Conservation (phyloP, 148 eudicot genomes). For the Chenopodium quinoa region DNA sequence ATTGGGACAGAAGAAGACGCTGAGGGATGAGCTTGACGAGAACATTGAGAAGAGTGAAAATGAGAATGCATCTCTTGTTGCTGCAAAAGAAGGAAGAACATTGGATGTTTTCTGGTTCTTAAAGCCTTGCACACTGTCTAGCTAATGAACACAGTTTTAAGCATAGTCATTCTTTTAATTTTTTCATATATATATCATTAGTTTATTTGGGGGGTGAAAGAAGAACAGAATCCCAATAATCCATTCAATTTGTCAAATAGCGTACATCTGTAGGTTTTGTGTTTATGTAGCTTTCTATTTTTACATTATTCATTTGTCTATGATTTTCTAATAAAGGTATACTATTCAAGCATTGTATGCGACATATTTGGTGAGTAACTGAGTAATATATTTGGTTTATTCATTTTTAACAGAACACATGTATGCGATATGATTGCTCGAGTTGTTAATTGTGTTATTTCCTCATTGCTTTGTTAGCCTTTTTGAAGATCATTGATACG, state of each 20-base stretch:
- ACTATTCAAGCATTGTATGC: background rate
- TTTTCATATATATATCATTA: conserved; percentile 10
- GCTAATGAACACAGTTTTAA: background rate
- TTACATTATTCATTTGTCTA: conserved; percentile 18
- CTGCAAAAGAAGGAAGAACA: conserved; percentile 50
- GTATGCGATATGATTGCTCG: too few species aligned
- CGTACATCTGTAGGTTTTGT: conserved; percentile 15
- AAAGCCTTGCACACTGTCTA: conserved; percentile 82
- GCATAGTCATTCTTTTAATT: background rate
- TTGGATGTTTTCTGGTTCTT: conserved; percentile 93
- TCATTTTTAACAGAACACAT: too few species aligned
- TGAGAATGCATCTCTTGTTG: conserved; percentile 32
- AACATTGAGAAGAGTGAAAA: conserved; percentile 25
- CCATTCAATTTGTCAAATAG: conserved; percentile 17
- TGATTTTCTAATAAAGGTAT: conserved; percentile 4
- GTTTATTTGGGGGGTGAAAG: too few species aligned
- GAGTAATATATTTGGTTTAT: too few species aligned
- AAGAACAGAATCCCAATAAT: background rate
- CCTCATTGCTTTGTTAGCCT: too few species aligned
- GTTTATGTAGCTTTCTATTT: background rate
- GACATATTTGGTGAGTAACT: background rate
- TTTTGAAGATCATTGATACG: too few species aligned
- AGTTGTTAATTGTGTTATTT: too few species aligned
- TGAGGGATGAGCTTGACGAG: conserved; percentile 31
- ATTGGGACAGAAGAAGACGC: conserved; percentile 33